Conservation (phyloP, 2,329 filamentous ascomycete genomes). For the Ascochyta viciae-villosae region DNA sequence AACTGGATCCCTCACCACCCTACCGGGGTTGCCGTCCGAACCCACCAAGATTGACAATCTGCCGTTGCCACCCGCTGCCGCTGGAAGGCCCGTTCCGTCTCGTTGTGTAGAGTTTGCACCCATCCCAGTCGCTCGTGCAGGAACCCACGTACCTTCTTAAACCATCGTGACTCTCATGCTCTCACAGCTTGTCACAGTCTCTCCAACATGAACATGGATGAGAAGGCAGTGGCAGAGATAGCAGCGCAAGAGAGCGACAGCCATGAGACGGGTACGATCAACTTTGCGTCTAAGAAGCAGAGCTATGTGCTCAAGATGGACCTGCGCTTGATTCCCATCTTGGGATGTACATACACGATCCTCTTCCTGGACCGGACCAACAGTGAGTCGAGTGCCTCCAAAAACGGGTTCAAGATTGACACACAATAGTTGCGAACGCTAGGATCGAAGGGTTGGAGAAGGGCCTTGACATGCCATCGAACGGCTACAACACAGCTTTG, state of each 20-base stretch:
- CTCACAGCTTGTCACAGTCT: background rate
- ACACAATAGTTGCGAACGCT: constrained; percentile 71
- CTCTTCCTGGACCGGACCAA: constrained; percentile 76
- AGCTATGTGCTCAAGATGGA: constrained; percentile 68
- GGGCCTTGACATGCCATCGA: constrained; percentile 67
- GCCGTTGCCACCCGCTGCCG: constrained; percentile 3
- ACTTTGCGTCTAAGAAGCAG: constrained; percentile 10
- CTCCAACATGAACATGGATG: constrained; percentile 15
- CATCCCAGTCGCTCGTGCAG: background rate
- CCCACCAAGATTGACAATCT: background rate
- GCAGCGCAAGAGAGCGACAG: constrained; percentile 20
- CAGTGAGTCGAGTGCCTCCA: constrained; percentile 26
- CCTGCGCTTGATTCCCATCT: constrained; percentile 64
- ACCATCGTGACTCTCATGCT: background rate
- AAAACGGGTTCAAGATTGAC: background rate
- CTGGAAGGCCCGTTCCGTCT: constrained; percentile 9
- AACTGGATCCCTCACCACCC: constrained; percentile 1
- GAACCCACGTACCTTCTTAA: background rate
- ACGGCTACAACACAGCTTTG: constrained; percentile 75
- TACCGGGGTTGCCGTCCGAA: background rate
- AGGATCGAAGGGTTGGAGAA: constrained; percentile 61
- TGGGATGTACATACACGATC: constrained; percentile 75
- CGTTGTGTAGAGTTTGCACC: background rate
- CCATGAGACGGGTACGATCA: constrained; percentile 20
- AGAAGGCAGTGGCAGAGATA: constrained; percentile 26